Evolutionary conservation across 1,284 basidiomycete species (phyloP), one percentile per base, ranked within the genome.

Genomic region (Neotropicomus parvogracilis): DNA sequence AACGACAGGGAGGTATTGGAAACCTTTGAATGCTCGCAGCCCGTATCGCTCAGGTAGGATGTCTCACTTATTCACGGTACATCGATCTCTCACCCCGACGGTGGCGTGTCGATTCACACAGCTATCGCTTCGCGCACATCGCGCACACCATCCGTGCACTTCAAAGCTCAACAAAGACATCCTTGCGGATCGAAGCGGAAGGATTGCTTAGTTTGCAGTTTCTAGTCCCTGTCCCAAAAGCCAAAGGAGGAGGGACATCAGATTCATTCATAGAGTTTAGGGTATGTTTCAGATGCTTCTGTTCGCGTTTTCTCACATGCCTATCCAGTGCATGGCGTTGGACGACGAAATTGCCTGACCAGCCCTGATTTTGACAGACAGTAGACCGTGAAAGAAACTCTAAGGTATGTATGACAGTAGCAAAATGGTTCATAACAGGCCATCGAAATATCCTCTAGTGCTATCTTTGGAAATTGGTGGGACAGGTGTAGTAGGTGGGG

Each of bases 1-100:
- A 91, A 92, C 59, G 92, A 95, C 60, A 75, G 78, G 43, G 91
- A 95, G 45, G 89, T 95, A 0, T 77, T 97, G 35, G 91, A 95
- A 66, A 80, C 83, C 0, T 92, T 94, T 60, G 88, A 93, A 56
- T 95, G 92, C 63, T 74, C 69, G 10, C 70, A 74, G 32, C 67
- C 70, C 7, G 77, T 91, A n/a, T 76, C 73, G 20, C 91, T 88
- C 64, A 91, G 82, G 91, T 91, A 54, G 35, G 16, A 7, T 32
- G 7, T 36, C 17, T 35, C 45, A 29, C 5, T 6, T 48, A 6
- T 44, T 40, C 13, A 4, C 13, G 12, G 10, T n/a, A 9, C 13
- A 13, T 4, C 16, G 6, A 0, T 49, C n/a, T 33, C 29, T 49
- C 16, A 35, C n/a, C 20, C 6, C 26, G 20, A 13, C 3, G 24